Evolutionary conservation across 306 rosid species (phyloP), one percentile per base, ranked within the genome.

Genomic region (Morella rubra): DNA sequence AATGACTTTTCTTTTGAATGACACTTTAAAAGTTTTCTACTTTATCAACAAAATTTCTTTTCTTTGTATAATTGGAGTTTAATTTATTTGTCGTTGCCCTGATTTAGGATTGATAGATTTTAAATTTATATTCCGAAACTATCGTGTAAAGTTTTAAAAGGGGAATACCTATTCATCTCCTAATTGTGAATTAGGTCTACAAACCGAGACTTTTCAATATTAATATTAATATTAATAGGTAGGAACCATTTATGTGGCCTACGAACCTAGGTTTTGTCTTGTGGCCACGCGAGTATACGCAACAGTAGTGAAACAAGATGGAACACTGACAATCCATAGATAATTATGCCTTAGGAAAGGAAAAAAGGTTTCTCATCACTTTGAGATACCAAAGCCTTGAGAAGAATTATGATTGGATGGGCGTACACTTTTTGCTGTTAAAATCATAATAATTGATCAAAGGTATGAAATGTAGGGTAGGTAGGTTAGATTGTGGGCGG

Each of bases 401-500:
- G 91, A 82, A 86, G 76, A 74, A 76, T 84, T 77, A 32, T 73
- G 85, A 87, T 84, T 84, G 86, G 87, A 80, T 75, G 71, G 41
- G 75, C 78, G 44, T 79, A 44, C 81, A 75, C 76, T 76, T 88
- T 81, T 82, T 76, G 64, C 84, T 71, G 69, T 73, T 52, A 20
- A 24, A 76, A 77, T 59, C 59, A 61, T 65, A 69, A 79, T 87
- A 71, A 76, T 77, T 64, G 73, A 75, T 69, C 79, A 81, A 65
- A 81, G 81, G 54, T 76, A 41, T 49, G 58, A 85, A 81, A 79
- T 22, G 84, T 72, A 80, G 82, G 82, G 76, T 55, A 81, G 84
- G 85, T 85, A 24, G 89, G 87, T 79, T 52, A 67, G 84, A 75
- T 77, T 76, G 78, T 88, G 83, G 85, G 85, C 80, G 77, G 85